phyloP scores from a whole-genome alignment of 495 filamentous ascomycete genomes.

The Viridothelium virens region DNA sequence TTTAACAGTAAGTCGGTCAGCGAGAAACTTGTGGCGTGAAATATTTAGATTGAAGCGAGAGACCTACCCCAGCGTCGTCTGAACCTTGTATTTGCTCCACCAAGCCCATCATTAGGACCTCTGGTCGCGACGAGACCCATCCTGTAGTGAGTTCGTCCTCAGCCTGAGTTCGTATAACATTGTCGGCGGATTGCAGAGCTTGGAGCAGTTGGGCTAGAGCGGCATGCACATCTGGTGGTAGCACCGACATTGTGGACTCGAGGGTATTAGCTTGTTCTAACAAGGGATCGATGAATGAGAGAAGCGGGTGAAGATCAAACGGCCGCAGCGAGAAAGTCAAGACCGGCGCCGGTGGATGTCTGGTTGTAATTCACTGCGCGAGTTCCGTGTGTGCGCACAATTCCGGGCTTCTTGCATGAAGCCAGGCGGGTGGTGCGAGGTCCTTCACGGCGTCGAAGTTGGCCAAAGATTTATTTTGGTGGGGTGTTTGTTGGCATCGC shows the following conservation, averaged over 20 bases:
- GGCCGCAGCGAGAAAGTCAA: background rate
- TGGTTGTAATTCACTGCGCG: background rate
- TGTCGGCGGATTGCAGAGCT: conserved; percentile 84
- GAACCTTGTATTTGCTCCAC: conserved; percentile 80
- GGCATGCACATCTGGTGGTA: conserved; percentile 70
- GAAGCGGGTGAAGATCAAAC: background rate
- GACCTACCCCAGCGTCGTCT: conserved; percentile 58
- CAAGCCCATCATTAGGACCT: conserved; percentile 83
- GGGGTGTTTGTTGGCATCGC: conserved; percentile 11
- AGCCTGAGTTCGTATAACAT: conserved; percentile 69
- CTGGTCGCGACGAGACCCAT: conserved; percentile 74
- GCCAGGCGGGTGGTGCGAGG: background rate
- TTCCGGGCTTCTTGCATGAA: background rate
- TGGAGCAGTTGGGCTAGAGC: conserved; percentile 79
- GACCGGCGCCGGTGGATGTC: background rate
- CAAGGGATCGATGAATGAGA: too few species aligned
- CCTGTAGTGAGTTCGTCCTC: conserved; percentile 84
- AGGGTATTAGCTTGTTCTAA: background rate
- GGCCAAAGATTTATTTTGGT: background rate
- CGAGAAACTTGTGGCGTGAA: conserved; percentile 3
- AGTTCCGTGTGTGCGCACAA: background rate
- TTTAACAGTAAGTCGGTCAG: conserved; percentile 33
- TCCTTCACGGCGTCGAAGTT: background rate
- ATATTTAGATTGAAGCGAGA: background rate
- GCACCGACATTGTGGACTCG: conserved; percentile 59